A percentile compares a stretch with the other conserved stretches of the same genome.
Evolutionary conservation across 176 grass and related monocot genomes (phyloP).

Genomic region (Oryza officinalis): DNA sequence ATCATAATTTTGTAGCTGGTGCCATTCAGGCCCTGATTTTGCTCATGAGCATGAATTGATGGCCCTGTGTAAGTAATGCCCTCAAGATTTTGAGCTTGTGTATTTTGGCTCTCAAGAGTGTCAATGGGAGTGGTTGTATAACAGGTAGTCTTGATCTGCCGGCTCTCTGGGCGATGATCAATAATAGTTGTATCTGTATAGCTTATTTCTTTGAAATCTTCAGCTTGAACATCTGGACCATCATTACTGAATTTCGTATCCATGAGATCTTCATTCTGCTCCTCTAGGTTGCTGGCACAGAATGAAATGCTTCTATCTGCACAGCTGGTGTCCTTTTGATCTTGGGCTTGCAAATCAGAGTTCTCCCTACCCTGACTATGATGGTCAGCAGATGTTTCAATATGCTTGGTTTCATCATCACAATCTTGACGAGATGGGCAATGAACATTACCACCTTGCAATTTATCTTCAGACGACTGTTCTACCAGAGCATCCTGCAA

Average conservation of each 20-base stretch:
- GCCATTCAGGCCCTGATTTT: slow-evolving; percentile 25
- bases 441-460: slow-evolving; percentile 25
- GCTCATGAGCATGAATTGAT: neutral
- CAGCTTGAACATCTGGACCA: slow-evolving; percentile 6
- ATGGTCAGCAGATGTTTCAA: slow-evolving; percentile 21
- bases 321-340: neutral
- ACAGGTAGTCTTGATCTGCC: slow-evolving; percentile 14
- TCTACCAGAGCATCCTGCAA: slow-evolving; percentile 24
- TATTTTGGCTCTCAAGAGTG: neutral
- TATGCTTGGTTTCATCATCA: slow-evolving; percentile 15
- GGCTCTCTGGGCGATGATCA: neutral
- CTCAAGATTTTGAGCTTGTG: slow-evolving; percentile 23
- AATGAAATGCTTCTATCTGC: neutral
- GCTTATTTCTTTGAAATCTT: neutral
- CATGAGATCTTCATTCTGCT: slow-evolving; percentile 22
- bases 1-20: slow-evolving; percentile 14
- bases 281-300: neutral
- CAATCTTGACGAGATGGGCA: slow-evolving; percentile 8
- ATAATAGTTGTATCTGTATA: neutral
- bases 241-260: slow-evolving; percentile 12
- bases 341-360: slow-evolving; percentile 17
- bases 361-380: neutral
- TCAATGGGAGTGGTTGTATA: neutral
- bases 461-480: slow-evolving; percentile 12
- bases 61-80: slow-evolving; percentile 15